A percentile compares a stretch with the other conserved stretches of the same genome.
Evolutionary conservation across 176 grass and related monocot species (phyloP).

Genomic region (Oryza coarctata): DNA sequence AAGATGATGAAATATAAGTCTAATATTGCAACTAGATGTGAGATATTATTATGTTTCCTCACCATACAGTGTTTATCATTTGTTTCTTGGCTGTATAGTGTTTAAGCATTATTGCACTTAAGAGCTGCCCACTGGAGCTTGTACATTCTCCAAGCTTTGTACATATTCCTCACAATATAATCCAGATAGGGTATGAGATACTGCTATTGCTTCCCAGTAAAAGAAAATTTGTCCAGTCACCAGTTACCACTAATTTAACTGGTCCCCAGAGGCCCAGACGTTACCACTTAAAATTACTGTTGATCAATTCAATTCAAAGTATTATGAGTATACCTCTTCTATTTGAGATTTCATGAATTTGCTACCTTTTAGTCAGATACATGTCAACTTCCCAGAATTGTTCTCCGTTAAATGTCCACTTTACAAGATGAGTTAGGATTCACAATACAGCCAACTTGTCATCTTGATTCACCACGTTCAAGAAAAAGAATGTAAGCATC

Average conservation of each 20-base stretch:
- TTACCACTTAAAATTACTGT: too few relatives aligned
- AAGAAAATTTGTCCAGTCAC: neutral
- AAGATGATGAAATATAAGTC: slow-evolving; percentile 9
- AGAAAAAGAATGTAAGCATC: neutral
- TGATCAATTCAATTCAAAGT: too few relatives aligned
- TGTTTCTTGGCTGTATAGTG: neutral
- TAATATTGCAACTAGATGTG: neutral
- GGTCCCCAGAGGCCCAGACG: too few relatives aligned
- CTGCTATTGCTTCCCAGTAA: neutral
- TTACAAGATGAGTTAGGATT: neutral
- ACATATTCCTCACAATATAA: neutral
- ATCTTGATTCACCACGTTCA: neutral
- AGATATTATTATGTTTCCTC: neutral
- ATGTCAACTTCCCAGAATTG: neutral
- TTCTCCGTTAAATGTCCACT: neutral
- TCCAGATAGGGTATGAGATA: neutral
- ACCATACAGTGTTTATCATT: neutral
- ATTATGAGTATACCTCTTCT: too few relatives aligned
- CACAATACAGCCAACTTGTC: neutral
- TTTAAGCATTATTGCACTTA: neutral
- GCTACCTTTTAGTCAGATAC: neutral
- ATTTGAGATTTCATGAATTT: too few relatives aligned
- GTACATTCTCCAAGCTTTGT: too few relatives aligned
- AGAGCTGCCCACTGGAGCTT: neutral
- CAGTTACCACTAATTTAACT: too few relatives aligned